Evolutionary conservation across 345 rosid species (phyloP).

Genomic region (Salix caprea): DNA sequence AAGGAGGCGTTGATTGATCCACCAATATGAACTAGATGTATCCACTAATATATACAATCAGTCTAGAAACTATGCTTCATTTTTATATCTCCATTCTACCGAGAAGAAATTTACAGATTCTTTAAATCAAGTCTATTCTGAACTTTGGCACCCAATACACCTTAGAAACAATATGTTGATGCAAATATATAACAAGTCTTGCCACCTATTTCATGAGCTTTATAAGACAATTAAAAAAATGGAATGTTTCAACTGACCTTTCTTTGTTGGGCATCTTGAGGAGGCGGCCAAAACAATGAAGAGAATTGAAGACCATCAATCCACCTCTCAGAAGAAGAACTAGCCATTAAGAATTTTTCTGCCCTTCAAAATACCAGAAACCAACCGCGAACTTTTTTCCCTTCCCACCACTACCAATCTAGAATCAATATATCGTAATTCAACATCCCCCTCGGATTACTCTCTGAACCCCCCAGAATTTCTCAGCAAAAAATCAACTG

Average conservation of each 20-base stretch:
- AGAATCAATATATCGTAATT: constrained; percentile 48
- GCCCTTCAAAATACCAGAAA: neutral
- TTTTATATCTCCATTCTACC: neutral
- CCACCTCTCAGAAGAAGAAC: constrained; percentile 81
- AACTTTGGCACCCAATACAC: neutral
- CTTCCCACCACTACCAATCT: constrained; percentile 34
- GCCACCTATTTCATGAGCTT: neutral
- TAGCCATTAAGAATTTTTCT: constrained; percentile 45
- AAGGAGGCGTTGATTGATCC: neutral
- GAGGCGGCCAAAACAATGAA: constrained; percentile 81
- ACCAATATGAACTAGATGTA: neutral
- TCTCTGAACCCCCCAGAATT: constrained; percentile 12
- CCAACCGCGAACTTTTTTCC: neutral
- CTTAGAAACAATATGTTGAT: neutral
- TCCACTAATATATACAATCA: neutral
- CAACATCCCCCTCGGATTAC: constrained; percentile 29
- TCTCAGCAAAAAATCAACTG: neutral
- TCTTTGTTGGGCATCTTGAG: constrained; percentile 67
- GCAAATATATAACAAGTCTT: neutral
- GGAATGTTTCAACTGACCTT: constrained; percentile 39
- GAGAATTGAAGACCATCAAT: constrained; percentile 87
- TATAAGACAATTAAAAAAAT: neutral
- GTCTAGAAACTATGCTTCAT: neutral
- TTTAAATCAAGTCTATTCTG: neutral
- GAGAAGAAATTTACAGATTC: neutral